Percentiles rank a stretch among this genome's conserved stretches.
Conservation (phyloP, 23 red algal genomes). For the Gracilaria domingensis region DNA sequence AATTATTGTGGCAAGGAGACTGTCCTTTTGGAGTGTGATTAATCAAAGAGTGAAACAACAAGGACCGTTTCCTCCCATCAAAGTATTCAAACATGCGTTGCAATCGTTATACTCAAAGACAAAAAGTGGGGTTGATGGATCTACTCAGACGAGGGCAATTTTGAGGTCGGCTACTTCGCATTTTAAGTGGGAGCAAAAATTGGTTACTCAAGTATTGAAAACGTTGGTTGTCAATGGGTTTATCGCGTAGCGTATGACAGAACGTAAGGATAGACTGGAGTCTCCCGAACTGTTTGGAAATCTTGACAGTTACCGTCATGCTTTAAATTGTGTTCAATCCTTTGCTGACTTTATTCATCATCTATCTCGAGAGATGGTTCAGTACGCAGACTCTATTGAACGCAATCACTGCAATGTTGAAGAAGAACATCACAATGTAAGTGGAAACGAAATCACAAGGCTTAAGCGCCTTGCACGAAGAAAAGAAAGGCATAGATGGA, state of each 20-base stretch:
- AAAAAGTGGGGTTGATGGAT: conserved; percentile 17
- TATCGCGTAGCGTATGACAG: conserved; percentile 13
- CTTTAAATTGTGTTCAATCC: conserved; percentile 19
- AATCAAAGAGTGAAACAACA: neutral
- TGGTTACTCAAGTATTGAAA: conserved; percentile 27
- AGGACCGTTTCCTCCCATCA: neutral
- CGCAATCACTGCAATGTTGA: neutral
- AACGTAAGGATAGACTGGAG: conserved; percentile 23
- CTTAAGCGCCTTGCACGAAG: neutral
- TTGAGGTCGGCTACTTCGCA: neutral
- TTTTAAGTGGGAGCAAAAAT: conserved; percentile 53
- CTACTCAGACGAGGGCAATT: conserved; percentile 1
- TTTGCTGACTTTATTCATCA: conserved; percentile 48
- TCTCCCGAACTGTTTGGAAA: conserved; percentile 5
- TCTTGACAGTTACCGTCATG: conserved; percentile 28
- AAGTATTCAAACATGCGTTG: conserved; percentile 21
- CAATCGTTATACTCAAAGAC: conserved; percentile 40
- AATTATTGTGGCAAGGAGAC: neutral
- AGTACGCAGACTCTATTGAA: neutral
- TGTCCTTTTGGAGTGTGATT: conserved; percentile 11
- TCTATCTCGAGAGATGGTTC: neutral
- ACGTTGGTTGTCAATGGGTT: conserved; percentile 10
- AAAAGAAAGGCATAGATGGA: neutral
- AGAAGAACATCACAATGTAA: neutral
- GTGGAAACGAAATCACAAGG: neutral